Evolutionary conservation across 169 alveolate genomes (phyloP).

Genomic region (Besnoitia besnoiti): DNA sequence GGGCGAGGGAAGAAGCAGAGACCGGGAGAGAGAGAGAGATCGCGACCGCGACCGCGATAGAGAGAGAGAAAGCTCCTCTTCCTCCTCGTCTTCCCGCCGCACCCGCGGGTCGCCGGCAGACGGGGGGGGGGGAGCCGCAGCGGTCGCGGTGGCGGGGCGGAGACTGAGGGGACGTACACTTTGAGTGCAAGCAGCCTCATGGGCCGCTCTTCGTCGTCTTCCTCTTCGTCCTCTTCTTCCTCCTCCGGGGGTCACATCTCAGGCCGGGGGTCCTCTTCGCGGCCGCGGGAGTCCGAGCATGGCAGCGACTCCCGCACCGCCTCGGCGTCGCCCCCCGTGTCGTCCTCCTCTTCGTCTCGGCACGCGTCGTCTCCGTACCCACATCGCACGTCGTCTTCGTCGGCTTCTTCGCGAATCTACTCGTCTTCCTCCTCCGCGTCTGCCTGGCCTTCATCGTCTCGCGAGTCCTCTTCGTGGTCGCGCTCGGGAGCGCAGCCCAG

Average conservation of each 20-base stretch:
- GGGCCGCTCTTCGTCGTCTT: neutral
- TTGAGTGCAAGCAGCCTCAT: neutral
- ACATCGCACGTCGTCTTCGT: neutral
- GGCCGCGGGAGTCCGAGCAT: neutral
- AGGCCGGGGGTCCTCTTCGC: neutral
- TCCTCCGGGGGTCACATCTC: neutral
- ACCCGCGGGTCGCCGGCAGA: too few species aligned
- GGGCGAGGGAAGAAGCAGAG: neutral
- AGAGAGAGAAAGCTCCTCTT: neutral
- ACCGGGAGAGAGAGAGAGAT: too few species aligned
- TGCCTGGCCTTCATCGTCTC: neutral
- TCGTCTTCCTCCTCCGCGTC: neutral
- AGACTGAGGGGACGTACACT: neutral
- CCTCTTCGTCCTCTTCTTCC: neutral
- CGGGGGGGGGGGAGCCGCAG: neutral
- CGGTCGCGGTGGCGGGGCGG: neutral
- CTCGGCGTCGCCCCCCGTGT: neutral
- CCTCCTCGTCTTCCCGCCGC: neutral
- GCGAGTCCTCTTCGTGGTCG: neutral
- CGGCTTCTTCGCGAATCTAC: neutral
- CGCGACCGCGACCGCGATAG: too few species aligned
- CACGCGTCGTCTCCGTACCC: neutral
- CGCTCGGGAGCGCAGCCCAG: neutral
- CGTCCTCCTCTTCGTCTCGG: neutral
- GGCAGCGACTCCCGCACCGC: too few species aligned